A percentile compares a stretch with the other conserved stretches of the same genome.
phyloP scores from a whole-genome alignment of 129 eudicot genomes.

The Calendula officinalis region DNA sequence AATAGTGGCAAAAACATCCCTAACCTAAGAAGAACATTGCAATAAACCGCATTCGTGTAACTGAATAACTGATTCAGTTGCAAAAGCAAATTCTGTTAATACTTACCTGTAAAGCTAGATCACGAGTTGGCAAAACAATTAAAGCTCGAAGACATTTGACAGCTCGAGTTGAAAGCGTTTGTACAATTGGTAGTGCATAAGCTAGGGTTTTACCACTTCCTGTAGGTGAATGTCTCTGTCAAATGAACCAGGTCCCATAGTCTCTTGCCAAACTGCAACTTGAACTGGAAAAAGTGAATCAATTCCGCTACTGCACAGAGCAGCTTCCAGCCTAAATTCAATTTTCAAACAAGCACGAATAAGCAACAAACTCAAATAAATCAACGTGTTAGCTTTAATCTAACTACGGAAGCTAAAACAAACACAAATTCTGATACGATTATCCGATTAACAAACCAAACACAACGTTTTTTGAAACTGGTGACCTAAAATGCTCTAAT shows the following conservation, averaged over 20 bases:
- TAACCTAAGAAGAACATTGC: conserved; percentile 47
- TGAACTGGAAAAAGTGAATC: conserved; percentile 84
- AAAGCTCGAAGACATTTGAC: conserved; percentile 81
- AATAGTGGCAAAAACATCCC: conserved; percentile 73
- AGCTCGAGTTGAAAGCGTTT: conserved; percentile 52
- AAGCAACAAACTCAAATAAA: background rate
- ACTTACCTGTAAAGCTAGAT: conserved; percentile 89
- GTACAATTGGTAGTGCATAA: conserved; percentile 87
- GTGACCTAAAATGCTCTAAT: background rate
- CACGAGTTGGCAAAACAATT: conserved; percentile 94
- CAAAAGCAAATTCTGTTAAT: background rate
- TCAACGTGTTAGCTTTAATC: background rate
- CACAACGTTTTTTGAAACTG: background rate
- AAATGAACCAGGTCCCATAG: conserved; percentile 87
- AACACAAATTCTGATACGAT: background rate
- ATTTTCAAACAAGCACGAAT: background rate
- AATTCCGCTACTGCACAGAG: conserved; percentile 49
- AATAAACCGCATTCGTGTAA: background rate
- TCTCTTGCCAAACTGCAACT: conserved; percentile 92
- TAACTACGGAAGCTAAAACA: background rate
- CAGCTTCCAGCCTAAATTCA: conserved; percentile 53
- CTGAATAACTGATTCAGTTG: background rate
- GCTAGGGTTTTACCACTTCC: conserved; percentile 95
- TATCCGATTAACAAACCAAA: background rate
- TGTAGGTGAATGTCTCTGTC: conserved; percentile 91